Percentiles rank a stretch among this genome's conserved stretches.
phyloP scores from a whole-genome alignment of 1,284 basidiomycete genomes.

The Dichomitus squalens region DNA sequence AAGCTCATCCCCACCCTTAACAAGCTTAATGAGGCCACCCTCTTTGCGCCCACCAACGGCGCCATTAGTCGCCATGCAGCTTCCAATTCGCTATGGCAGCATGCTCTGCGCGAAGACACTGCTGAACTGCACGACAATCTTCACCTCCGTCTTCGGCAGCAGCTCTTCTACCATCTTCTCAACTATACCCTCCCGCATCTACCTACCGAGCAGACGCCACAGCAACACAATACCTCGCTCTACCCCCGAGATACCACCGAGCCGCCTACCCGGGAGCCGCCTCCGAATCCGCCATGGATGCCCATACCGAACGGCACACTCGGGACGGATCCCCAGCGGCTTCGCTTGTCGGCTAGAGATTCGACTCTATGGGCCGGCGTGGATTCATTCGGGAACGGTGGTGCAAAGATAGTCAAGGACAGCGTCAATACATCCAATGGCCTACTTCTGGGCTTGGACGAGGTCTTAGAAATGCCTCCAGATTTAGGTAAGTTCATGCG shows the following conservation, averaged over 20 bases:
- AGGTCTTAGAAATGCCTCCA: slow-evolving; percentile 77
- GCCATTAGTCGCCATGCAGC: slow-evolving; percentile 66
- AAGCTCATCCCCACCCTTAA: slow-evolving; percentile 93
- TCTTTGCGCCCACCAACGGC: slow-evolving; percentile 96
- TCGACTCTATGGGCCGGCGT: slow-evolving; percentile 64
- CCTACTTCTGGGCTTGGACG: slow-evolving; percentile 73
- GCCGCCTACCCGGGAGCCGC: slow-evolving; percentile 64
- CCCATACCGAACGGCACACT: slow-evolving; percentile 82
- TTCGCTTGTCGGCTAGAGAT: slow-evolving; percentile 63
- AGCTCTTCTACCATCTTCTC: slow-evolving; percentile 93
- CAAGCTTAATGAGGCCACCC: slow-evolving; percentile 76
- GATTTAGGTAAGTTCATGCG: slow-evolving; percentile 61
- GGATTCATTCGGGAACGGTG: slow-evolving; percentile 73
- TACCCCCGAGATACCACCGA: slow-evolving; percentile 63
- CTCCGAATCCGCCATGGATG: slow-evolving; percentile 82
- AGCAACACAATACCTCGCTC: slow-evolving; percentile 65
- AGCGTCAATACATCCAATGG: slow-evolving; percentile 72
- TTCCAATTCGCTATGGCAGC: slow-evolving; percentile 50
- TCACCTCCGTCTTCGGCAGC: slow-evolving; percentile 82
- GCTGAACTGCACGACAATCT: slow-evolving; percentile 73
- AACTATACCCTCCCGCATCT: slow-evolving; percentile 74
- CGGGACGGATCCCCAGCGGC: slow-evolving; percentile 80
- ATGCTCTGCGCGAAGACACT: slow-evolving; percentile 42
- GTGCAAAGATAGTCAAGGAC: slow-evolving; percentile 61
- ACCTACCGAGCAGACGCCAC: slow-evolving; percentile 41